phyloP scores from a whole-genome alignment of 2,329 filamentous ascomycete genomes.

The Didymella arachidicola region DNA sequence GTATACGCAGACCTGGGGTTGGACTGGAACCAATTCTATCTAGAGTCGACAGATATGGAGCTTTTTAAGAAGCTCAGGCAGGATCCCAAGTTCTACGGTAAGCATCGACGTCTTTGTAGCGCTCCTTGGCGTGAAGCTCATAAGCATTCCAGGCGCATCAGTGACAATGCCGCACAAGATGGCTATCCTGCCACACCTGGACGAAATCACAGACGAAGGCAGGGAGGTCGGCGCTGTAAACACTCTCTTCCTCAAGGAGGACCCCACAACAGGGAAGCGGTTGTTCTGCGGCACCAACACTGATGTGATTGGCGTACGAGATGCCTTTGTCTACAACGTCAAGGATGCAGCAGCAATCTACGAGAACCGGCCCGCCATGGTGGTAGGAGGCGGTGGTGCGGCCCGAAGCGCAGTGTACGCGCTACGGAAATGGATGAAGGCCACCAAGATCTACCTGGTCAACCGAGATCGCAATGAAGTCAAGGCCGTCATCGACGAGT shows the following conservation, averaged over 20 bases:
- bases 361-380: constrained; percentile 69
- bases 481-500: constrained; percentile 70
- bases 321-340: constrained; percentile 66
- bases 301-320: constrained; percentile 78
- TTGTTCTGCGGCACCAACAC: constrained; percentile 78
- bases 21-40: constrained; percentile 60
- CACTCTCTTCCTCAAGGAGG: constrained; percentile 72
- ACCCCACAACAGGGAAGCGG: constrained; percentile 56
- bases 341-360: constrained; percentile 58
- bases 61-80: constrained; percentile 60
- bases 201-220: constrained; percentile 77
- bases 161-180: constrained; percentile 89
- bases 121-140: not conserved
- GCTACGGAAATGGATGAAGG: constrained; percentile 72
- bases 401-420: constrained; percentile 80
- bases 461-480: constrained; percentile 76
- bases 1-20: constrained; percentile 60
- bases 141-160: constrained; percentile 63
- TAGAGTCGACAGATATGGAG: constrained; percentile 55
- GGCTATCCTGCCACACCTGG: constrained; percentile 74
- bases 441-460: constrained; percentile 75
- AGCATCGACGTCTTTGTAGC: constrained; percentile 16
- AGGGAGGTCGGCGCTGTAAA: constrained; percentile 79
- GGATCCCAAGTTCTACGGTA: constrained; percentile 69
- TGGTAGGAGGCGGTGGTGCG: constrained; percentile 79